Evolutionary conservation across 225 moss, liverwort and hornwort species (phyloP), one percentile per base, ranked within the genome.

Genomic region (Antitrichia curtipendula): DNA sequence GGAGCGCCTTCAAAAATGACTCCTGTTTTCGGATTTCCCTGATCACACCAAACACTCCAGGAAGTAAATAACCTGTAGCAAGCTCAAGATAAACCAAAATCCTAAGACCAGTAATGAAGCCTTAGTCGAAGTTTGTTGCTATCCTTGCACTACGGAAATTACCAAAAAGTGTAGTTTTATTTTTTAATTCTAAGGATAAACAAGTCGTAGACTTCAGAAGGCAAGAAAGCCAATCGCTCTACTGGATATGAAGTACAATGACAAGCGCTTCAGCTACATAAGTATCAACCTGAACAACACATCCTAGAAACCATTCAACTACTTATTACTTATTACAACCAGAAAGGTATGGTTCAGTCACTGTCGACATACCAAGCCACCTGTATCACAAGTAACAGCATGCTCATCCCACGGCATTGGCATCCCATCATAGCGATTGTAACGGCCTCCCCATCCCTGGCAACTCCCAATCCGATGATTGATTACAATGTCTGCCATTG

Each of bases 341-440:
- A 78, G 47, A 78, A 74, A 53, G 71, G 61, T 34, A 50, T 34
- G 23, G 50, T 78, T 54, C 31, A 53, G 43, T 79, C 74, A 61
- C 76, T 75, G 47, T 82, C n/a, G 40, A 70, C 95, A 81, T 90
- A 98, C 98, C 95, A 98, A 90, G 87, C 98, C 98, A 85, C 97
- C 97, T 80, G 94, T 95, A 65, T 99, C 98, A 91, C 90, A 93
- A 40, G 98, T 97, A 41, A 99, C 94, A 88, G 98, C 97, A 92
- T 97, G 95, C 86, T 99, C 98, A 89, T 99, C 98, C 98, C 98
- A 99, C 10, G 98, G 98, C 97, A 99, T 96, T 72, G 95, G 96
- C 98, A 96, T 97, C 65, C 96, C 97, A 88, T 99, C 98, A 84
- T 95, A 99, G 82, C 98, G 95, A 81, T 99, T 99, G 92, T 99